Percentiles rank a stretch among this genome's conserved stretches.
phyloP scores from a whole-genome alignment of 2,329 filamentous ascomycete genomes.

The Scedosporium dehoogii region DNA sequence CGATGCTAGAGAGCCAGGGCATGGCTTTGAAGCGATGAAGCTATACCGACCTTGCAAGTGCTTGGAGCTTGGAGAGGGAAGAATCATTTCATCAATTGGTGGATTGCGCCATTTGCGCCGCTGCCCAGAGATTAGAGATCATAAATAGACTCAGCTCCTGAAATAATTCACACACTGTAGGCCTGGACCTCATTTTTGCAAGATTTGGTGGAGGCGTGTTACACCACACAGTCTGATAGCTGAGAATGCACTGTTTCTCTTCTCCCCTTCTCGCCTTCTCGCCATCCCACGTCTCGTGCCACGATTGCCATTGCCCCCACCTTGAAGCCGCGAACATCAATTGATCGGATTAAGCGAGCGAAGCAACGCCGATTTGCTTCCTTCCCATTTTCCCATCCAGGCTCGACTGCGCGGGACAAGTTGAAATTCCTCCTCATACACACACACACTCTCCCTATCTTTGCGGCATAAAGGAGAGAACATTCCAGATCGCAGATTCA shows the following conservation, averaged over 20 bases:
- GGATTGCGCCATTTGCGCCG: not conserved
- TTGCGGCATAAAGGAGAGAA: not conserved
- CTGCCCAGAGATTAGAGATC: not conserved
- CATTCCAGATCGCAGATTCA: too few relatives aligned
- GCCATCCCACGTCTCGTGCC: too few relatives aligned
- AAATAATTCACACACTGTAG: not conserved
- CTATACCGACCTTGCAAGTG: too few relatives aligned
- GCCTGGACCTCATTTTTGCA: not conserved
- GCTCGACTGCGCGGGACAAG: not conserved
- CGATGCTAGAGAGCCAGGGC: conserved; percentile 51
- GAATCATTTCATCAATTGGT: too few relatives aligned
- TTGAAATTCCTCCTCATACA: too few relatives aligned
- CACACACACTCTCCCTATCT: too few relatives aligned
- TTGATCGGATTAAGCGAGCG: not conserved
- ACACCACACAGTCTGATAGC: not conserved
- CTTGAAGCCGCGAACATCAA: not conserved
- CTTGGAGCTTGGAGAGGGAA: too few relatives aligned
- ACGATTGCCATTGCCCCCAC: not conserved
- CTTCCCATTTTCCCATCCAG: not conserved
- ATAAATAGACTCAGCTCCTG: not conserved
- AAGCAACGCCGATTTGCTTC: not conserved
- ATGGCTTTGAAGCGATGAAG: too few relatives aligned
- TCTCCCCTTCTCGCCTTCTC: not conserved
- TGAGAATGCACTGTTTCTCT: not conserved
- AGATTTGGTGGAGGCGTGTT: not conserved